These are phyloP conservation scores for Bidens hawaiensis DNA, from an alignment of 140 eudicot genomes.

Conservation along the genomic window DNA sequence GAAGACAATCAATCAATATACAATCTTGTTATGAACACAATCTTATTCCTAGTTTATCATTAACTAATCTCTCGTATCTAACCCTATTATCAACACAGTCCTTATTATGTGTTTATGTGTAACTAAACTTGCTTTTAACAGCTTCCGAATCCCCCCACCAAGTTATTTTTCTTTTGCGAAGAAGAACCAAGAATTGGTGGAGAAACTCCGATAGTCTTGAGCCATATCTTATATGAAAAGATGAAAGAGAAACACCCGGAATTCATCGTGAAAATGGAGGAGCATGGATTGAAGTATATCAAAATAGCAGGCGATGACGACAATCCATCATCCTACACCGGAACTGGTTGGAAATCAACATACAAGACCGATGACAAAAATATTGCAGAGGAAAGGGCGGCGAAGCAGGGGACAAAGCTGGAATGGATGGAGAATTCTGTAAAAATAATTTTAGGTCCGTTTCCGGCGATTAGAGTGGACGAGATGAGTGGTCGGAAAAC, in stretches of 20 bases:
- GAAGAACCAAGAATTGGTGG: no score
- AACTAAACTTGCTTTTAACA: no score
- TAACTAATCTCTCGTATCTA: no score
- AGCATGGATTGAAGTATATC: not conserved
- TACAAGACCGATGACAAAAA: not conserved
- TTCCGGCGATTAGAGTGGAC: constrained; percentile 45
- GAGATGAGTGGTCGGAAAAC: constrained; percentile 39
- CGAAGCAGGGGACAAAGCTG: constrained; percentile 45
- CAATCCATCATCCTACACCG: not conserved
- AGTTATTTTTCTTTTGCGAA: no score
- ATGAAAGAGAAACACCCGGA: not conserved
- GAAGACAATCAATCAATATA: no score
- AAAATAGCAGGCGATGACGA: not conserved
- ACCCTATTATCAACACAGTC: no score
- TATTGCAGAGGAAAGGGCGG: constrained; percentile 20
- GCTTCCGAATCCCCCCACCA: no score
- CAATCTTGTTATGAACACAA: no score
- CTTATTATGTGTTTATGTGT: no score
- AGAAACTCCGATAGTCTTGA: no score
- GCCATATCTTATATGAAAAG: no score
- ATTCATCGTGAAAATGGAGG: not conserved
- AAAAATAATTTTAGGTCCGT: constrained; percentile 39
- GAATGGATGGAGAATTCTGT: constrained; percentile 49
- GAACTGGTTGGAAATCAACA: not conserved
- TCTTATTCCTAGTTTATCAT: no score